Conservation (phyloP, 306 rosid genomes). For the Carpinus fangiana region DNA sequence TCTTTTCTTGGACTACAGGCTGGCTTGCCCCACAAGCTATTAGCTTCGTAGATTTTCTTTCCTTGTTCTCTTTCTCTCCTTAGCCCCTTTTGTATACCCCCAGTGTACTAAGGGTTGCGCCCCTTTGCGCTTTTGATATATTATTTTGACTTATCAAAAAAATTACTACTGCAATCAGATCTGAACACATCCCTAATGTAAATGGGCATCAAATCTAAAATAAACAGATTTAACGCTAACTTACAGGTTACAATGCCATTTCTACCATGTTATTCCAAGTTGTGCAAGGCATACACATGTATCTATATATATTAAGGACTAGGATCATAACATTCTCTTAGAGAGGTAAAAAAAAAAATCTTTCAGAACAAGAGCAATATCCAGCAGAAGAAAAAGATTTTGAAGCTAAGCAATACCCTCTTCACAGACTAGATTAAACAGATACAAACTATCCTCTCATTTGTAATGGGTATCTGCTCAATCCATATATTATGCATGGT, state of each 20-base stretch:
- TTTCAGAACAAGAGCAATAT: not conserved
- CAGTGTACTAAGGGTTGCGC: no score
- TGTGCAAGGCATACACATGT: not conserved
- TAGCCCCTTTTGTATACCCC: no score
- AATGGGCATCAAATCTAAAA: not conserved
- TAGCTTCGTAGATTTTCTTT: no score
- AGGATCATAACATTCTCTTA: not conserved
- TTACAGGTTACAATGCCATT: not conserved
- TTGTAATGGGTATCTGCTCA: not conserved
- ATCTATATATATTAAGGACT: not conserved
- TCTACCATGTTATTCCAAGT: not conserved
- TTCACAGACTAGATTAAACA: not conserved
- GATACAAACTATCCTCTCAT: not conserved
- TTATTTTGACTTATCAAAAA: no score
- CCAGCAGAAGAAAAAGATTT: not conserved
- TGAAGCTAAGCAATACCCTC: not conserved
- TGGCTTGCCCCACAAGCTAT: no score
- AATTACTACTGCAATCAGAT: not conserved
- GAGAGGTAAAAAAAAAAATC: not conserved
- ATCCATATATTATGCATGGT: not conserved
- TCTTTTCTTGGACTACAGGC: no score
- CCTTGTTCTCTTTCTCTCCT: no score
- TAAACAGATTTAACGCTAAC: not conserved
- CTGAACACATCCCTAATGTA: not conserved
- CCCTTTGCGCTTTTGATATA: no score